A percentile compares a stretch with the other conserved stretches of the same genome.
Conservation (phyloP, 129 eudicot species). For the Saposhnikovia divaricata region DNA sequence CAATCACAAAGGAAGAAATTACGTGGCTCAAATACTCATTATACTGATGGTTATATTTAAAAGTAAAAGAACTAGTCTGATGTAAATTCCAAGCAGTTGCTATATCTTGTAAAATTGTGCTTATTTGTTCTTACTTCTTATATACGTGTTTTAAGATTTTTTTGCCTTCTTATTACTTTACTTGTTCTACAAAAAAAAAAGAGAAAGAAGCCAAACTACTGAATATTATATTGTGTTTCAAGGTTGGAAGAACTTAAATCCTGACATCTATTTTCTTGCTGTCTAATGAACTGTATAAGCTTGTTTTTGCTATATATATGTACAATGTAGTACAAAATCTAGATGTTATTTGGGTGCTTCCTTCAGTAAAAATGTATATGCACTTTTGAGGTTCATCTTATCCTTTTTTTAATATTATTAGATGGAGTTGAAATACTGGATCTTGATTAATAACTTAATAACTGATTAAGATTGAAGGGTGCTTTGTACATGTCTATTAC, state of each 20-base stretch:
- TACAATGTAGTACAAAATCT: background rate
- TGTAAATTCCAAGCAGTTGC: background rate
- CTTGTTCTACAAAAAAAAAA: background rate
- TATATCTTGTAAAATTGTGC: background rate
- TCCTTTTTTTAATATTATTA: background rate
- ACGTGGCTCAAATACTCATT: background rate
- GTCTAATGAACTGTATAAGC: background rate
- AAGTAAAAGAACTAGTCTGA: background rate
- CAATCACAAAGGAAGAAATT: background rate
- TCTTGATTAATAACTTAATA: background rate
- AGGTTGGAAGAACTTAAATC: background rate
- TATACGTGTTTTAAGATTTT: background rate
- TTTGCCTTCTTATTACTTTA: background rate
- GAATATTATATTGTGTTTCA: background rate
- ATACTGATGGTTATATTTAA: background rate
- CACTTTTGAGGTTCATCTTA: background rate
- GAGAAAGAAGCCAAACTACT: background rate
- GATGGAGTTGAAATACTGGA: background rate
- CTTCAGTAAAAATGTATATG: background rate
- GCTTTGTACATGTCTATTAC: background rate
- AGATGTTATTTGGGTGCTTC: background rate
- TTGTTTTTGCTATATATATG: background rate
- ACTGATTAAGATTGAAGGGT: background rate
- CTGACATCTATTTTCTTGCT: background rate
- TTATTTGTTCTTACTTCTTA: background rate